These are phyloP conservation scores for Stagonosporopsis chrysanthemi DNA, from an alignment of 2,329 filamentous ascomycete species.

Conservation along the genomic window DNA sequence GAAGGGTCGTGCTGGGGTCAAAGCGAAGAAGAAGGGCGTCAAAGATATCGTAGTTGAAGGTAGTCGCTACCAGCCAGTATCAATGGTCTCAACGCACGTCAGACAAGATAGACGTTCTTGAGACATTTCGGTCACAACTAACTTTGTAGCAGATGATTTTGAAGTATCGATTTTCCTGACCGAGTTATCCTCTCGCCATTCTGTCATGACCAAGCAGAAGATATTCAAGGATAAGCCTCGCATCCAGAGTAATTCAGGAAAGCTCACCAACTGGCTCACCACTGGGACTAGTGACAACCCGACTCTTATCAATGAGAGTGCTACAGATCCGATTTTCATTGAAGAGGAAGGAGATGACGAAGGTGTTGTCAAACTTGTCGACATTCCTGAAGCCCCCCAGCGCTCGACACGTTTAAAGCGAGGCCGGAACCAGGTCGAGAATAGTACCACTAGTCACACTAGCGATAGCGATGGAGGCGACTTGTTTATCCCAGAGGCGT, in stretches of 20 bases:
- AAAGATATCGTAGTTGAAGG: constrained; percentile 88
- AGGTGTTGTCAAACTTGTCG: constrained; percentile 54
- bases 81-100: background rate
- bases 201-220: constrained; percentile 86
- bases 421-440: constrained; percentile 11
- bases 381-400: constrained; percentile 61
- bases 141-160: constrained; percentile 77
- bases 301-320: constrained; percentile 51
- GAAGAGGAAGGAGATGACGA: constrained; percentile 66
- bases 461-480: constrained; percentile 47
- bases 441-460: constrained; percentile 23
- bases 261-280: constrained; percentile 57
- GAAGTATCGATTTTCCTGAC: constrained; percentile 94
- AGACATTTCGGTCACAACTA: constrained; percentile 24
- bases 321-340: constrained; percentile 57
- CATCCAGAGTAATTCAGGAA: constrained; percentile 56
- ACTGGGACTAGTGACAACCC: constrained; percentile 52
- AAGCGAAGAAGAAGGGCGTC: constrained; percentile 78
- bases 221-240: constrained; percentile 61
- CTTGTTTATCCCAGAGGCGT: constrained; percentile 30
- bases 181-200: constrained; percentile 83
- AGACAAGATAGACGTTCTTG: background rate
- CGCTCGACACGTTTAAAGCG: constrained; percentile 28
- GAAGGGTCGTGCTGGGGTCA: constrained; percentile 65
- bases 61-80: constrained; percentile 45